Percentiles rank a stretch among this genome's conserved stretches.
phyloP scores from a whole-genome alignment of 345 rosid genomes.

The Acer yangbiense region DNA sequence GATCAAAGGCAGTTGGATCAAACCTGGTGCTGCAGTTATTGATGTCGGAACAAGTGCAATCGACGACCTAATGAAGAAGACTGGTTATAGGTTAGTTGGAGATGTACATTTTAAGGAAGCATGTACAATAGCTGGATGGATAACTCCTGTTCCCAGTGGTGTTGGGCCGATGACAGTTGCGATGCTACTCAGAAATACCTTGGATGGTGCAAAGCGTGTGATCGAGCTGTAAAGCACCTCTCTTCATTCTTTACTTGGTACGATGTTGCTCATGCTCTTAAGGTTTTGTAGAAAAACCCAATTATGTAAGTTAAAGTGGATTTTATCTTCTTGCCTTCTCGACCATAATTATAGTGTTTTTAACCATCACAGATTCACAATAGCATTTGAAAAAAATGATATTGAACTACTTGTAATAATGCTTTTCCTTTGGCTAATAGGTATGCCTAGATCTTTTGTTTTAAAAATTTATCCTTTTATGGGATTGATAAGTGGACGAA shows the following conservation, averaged over 20 bases:
- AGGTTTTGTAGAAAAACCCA: not conserved
- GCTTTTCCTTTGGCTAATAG: too few relatives aligned
- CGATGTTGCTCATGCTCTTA: too few relatives aligned
- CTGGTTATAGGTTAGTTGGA: conserved; percentile 92
- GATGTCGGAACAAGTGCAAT: conserved; percentile 91
- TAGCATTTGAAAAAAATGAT: too few relatives aligned
- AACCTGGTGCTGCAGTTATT: conserved; percentile 90
- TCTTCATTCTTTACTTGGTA: not conserved
- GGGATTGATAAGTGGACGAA: too few relatives aligned
- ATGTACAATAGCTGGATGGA: conserved; percentile 71
- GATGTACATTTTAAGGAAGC: conserved; percentile 86
- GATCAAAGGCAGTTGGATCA: conserved; percentile 93
- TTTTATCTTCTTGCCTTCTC: too few relatives aligned
- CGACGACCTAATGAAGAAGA: conserved; percentile 64
- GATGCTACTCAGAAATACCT: conserved; percentile 81
- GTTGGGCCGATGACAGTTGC: conserved; percentile 97
- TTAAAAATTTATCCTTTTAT: too few relatives aligned
- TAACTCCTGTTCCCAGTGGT: conserved; percentile 96
- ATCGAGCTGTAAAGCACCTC: conserved; percentile 37
- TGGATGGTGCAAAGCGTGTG: conserved; percentile 78
- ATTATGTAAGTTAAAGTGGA: too few relatives aligned
- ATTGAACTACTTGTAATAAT: too few relatives aligned
- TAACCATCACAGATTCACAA: too few relatives aligned
- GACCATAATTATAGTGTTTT: too few relatives aligned
- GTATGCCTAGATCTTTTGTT: too few relatives aligned